Conservation (phyloP, 2,329 filamentous ascomycete species). For the Apiospora aurea region DNA sequence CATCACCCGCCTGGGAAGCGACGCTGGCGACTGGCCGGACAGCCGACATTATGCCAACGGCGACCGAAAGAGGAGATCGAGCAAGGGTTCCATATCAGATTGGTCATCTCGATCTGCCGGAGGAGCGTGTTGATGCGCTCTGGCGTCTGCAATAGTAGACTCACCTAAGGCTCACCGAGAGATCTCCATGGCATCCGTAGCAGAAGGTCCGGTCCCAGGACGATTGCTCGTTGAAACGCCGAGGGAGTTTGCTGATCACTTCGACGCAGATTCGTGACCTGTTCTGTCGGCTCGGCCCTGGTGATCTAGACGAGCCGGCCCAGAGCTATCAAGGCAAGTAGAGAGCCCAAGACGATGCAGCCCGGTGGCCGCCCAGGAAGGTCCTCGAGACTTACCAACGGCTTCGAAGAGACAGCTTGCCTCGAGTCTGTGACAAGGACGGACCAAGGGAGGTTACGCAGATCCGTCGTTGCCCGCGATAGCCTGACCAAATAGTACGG, state of each 20-base stretch:
- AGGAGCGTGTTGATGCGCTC: not conserved
- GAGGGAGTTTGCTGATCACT: not conserved
- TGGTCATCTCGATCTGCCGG: not conserved
- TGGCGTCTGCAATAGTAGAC: not conserved
- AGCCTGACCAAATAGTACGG: not conserved
- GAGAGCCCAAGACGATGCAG: not conserved
- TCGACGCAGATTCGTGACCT: not conserved
- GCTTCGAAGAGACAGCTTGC: not conserved
- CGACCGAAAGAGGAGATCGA: no score
- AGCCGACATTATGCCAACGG: not conserved
- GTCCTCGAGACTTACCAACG: not conserved
- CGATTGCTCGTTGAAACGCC: not conserved
- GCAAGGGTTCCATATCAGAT: not conserved
- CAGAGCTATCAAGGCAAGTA: not conserved
- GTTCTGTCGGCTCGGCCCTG: not conserved
- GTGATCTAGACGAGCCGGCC: not conserved
- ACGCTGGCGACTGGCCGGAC: not conserved
- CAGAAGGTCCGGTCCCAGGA: not conserved
- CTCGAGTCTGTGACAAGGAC: not conserved
- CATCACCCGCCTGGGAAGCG: not conserved
- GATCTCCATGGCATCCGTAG: not conserved
- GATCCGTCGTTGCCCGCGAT: not conserved
- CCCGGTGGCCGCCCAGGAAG: not conserved
- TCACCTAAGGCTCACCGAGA: not conserved
- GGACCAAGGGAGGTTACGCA: not conserved